A percentile compares a stretch with the other conserved stretches of the same genome.
Conservation (phyloP, 1,284 basidiomycete species). For the Trametes polyzona region DNA sequence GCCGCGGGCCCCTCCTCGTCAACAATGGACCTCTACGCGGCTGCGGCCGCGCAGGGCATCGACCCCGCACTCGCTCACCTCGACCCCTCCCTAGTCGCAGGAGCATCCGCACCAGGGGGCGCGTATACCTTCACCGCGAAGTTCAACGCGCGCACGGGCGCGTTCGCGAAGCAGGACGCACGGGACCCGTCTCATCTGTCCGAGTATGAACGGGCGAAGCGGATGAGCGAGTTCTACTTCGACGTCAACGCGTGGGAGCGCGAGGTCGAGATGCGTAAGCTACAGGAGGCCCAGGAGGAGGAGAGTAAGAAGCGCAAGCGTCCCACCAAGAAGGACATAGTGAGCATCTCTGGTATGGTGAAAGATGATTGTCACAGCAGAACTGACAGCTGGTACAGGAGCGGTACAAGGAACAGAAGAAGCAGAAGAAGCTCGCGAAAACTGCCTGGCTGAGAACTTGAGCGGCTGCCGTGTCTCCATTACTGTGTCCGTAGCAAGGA, state of each 20-base stretch:
- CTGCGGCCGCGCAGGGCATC: constrained; percentile 77
- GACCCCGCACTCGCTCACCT: constrained; percentile 85
- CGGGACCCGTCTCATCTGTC: constrained; percentile 78
- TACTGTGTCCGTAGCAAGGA: background rate
- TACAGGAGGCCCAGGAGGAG: constrained; percentile 56
- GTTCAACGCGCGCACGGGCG: constrained; percentile 86
- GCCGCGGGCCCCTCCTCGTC: constrained; percentile 30
- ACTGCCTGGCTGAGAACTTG: constrained; percentile 88
- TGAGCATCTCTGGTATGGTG: constrained; percentile 45
- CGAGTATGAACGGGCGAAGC: constrained; percentile 82
- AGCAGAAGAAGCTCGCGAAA: constrained; percentile 81
- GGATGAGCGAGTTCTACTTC: constrained; percentile 90
- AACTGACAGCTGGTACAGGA: constrained; percentile 56
- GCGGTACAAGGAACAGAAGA: constrained; percentile 86
- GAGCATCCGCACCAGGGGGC: constrained; percentile 43
- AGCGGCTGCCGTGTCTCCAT: background rate
- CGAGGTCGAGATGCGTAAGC: constrained; percentile 63
- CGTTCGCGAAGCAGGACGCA: constrained; percentile 68
- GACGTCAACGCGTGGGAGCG: constrained; percentile 84
- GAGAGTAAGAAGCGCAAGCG: constrained; percentile 68
- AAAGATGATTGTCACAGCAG: too few species aligned
- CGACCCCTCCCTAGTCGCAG: constrained; percentile 68
- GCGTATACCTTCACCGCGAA: constrained; percentile 65
- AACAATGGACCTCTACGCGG: constrained; percentile 54
- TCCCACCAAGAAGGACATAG: constrained; percentile 86